Evolutionary conservation across 2,329 filamentous ascomycete genomes (phyloP).

Genomic region (Gnomoniopsis sp.): DNA sequence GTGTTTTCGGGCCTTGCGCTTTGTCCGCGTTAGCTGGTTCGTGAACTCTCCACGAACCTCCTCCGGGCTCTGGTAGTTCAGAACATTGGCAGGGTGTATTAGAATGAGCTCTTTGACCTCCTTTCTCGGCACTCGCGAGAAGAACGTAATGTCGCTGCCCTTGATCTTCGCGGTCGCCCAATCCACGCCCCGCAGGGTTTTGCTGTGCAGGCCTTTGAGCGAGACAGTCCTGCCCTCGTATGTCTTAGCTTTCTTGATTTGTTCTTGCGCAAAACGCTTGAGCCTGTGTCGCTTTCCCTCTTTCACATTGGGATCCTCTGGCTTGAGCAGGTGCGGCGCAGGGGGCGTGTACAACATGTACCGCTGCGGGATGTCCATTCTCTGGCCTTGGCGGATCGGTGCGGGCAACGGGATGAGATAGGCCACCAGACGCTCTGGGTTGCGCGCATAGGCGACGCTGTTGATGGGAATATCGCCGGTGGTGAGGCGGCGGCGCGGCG

Average conservation of each 20-base stretch:
- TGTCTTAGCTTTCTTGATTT: conserved; percentile 5
- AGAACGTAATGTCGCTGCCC: conserved; percentile 6
- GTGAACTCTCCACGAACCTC: conserved; percentile 1
- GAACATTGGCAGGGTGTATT: not conserved
- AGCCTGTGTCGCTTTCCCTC: conserved; percentile 7
- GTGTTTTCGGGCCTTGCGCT: not conserved
- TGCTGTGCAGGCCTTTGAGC: conserved; percentile 7
- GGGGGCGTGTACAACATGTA: conserved; percentile 13
- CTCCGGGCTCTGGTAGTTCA: not conserved
- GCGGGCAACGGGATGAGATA: conserved; percentile 6
- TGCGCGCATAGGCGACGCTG: not conserved
- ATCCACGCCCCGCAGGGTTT: conserved; percentile 2
- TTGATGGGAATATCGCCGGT: conserved; percentile 6
- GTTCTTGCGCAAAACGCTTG: conserved; percentile 1
- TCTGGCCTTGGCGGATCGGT: not conserved
- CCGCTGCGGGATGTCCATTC: not conserved
- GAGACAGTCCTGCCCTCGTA: conserved; percentile 7
- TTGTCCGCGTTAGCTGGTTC: not conserved
- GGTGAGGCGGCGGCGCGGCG: conserved; percentile 7
- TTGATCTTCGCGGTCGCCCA: conserved; percentile 5
- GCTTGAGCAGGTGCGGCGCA: conserved; percentile 8
- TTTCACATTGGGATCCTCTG: not conserved
- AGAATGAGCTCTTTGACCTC: not conserved
- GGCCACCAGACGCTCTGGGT: not conserved
- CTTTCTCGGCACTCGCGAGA: conserved; percentile 5